Conservation (phyloP, 192 early-diverging fungal genomes). For the Geranomyces variabilis region DNA sequence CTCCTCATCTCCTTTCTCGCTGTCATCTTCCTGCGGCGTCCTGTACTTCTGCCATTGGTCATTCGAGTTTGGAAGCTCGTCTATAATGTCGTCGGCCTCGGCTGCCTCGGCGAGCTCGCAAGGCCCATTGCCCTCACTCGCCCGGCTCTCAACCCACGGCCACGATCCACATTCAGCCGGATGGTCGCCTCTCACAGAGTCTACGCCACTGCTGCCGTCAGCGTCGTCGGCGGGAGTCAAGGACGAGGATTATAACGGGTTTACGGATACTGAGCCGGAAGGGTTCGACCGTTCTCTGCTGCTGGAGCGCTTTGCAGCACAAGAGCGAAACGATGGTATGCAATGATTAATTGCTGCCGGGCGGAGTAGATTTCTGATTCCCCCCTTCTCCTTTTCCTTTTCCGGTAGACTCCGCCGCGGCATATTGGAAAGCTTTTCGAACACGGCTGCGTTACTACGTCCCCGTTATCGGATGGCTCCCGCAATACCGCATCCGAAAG, state of each 20-base stretch:
- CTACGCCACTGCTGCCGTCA: neutral
- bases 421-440: conserved; percentile 23
- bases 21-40: too few relatives aligned
- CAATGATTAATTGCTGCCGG: neutral
- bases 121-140: too few relatives aligned
- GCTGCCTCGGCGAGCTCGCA: too few relatives aligned
- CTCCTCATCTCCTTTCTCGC: too few relatives aligned
- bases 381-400: too few relatives aligned
- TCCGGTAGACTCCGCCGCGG: too few relatives aligned
- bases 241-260: neutral
- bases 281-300: neutral
- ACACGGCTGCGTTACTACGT: conserved; percentile 88
- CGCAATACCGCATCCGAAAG: conserved; percentile 64
- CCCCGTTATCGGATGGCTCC: conserved; percentile 92
- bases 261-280: neutral
- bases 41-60: too few relatives aligned
- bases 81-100: too few relatives aligned
- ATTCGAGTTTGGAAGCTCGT: too few relatives aligned
- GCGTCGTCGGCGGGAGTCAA: neutral
- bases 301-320: neutral
- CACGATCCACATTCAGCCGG: neutral
- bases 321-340: neutral
- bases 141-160: too few relatives aligned
- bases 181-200: conserved; percentile 5
- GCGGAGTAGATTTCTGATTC: neutral